A percentile compares a stretch with the other conserved stretches of the same genome.
These are phyloP conservation scores for Schizochytrium sp. DNA, from an alignment of 108 stramenopile species.

Conservation along the genomic window DNA sequence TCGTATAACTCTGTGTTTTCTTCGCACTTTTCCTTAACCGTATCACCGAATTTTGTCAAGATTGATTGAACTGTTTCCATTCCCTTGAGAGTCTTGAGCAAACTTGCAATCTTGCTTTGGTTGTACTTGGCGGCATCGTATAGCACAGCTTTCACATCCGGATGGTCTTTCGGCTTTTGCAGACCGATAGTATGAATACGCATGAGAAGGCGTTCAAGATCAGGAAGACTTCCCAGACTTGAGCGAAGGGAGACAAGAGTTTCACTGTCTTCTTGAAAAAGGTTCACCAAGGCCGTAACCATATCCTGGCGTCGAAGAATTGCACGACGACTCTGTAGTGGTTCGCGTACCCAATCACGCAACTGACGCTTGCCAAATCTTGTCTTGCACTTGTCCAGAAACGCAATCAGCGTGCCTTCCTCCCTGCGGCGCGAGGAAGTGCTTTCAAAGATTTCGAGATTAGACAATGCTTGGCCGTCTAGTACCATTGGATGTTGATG, in stretches of 20 bases:
- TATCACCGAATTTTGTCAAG: constrained; percentile 83
- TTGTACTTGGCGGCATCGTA: constrained; percentile 92
- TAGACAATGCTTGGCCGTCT: constrained; percentile 93
- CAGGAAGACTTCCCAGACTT: constrained; percentile 82
- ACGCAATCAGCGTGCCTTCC: constrained; percentile 87
- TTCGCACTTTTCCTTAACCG: background rate
- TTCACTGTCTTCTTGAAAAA: constrained; percentile 72
- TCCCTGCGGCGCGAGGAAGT: constrained; percentile 74
- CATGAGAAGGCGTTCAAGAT: constrained; percentile 92
- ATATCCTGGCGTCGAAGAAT: constrained; percentile 93
- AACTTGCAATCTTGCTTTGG: constrained; percentile 91
- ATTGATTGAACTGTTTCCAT: constrained; percentile 79
- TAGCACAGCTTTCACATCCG: constrained; percentile 92
- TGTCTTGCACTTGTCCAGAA: constrained; percentile 88
- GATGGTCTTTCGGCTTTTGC: constrained; percentile 78
- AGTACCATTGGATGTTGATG: constrained; percentile 83
- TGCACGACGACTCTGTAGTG: constrained; percentile 85
- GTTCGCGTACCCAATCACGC: constrained; percentile 92
- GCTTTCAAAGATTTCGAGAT: constrained; percentile 92
- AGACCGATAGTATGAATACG: constrained; percentile 91
- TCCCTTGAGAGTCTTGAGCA: constrained; percentile 83
- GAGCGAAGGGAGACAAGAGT: constrained; percentile 81
- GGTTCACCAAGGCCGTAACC: constrained; percentile 85
- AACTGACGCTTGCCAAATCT: constrained; percentile 92
- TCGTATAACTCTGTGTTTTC: background rate